Evolutionary conservation across 495 filamentous ascomycete genomes (phyloP), one percentile per base, ranked within the genome.

Genomic region (Penicillium crystallinum): DNA sequence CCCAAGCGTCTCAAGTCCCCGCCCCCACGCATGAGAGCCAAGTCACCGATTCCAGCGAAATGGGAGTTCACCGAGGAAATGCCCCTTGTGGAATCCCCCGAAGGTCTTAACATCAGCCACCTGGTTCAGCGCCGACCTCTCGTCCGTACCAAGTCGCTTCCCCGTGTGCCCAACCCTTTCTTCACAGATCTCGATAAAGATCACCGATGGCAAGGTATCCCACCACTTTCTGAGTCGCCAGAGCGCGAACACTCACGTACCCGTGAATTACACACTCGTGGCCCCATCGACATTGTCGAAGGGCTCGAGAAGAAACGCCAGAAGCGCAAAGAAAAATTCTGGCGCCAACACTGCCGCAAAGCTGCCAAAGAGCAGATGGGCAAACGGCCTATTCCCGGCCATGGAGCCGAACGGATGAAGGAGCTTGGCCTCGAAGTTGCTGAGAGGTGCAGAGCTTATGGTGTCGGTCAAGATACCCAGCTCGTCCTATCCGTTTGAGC

Each of bases 201-300:
- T 5, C 69, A 77, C 50, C 64, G 62, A 5, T 70, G 64, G 65
- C 65, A 66, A 19, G 61, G 68, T 29, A 69, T 73, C 36, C 38
- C 59, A 8, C 55, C 64, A 17, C 41, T 66, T 10, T 42, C 59
- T 9, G 65, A 70, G 42, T 71, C 66, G 4, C 59, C 71, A 6
- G 69, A 73, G 53, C 64, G 62, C 40, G 68, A 72, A 36, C 57
- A 56, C 11, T 73, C 73, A 14, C 73, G 69, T 46, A 64, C 65
- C 22, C 68, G 68, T 27, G 75, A 81, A 52, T 55, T 77, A 22
- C 83, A 88, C 54, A 80, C 80, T 23, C 82, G 93, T 54, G 90
- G 90, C 39, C 91, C 93, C 25, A 91, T 97, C 57, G 95, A 97
- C 64, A 97, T 98, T 56, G 90, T 96, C 70, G 91, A 95, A 64